These are phyloP conservation scores for Fusarium brachygibbosum DNA, from an alignment of 2,329 filamentous ascomycete genomes.

Conservation along the genomic window DNA sequence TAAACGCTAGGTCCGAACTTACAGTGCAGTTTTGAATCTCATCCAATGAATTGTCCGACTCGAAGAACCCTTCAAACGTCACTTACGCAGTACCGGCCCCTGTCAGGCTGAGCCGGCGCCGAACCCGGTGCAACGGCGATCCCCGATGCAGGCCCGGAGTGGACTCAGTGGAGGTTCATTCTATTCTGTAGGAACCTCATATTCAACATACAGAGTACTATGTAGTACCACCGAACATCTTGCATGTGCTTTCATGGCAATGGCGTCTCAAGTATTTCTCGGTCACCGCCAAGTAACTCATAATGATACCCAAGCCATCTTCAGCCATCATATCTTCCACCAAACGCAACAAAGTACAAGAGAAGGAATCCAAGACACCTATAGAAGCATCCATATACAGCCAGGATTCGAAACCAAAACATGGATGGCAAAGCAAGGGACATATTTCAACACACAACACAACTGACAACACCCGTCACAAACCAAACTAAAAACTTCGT, in stretches of 20 bases:
- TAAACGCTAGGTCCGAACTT: slow-evolving; percentile 1
- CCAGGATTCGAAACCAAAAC: not conserved
- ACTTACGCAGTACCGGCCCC: slow-evolving; percentile 25
- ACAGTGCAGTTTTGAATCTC: not conserved
- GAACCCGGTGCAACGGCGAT: slow-evolving; percentile 45
- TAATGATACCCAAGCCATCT: slow-evolving; percentile 16
- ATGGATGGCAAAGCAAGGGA: slow-evolving; percentile 1
- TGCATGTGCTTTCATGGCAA: not conserved
- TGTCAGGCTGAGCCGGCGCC: slow-evolving; percentile 45
- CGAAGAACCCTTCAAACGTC: slow-evolving; percentile 27
- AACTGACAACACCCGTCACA: not conserved
- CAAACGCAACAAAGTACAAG: slow-evolving; percentile 4
- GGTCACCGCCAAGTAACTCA: not conserved
- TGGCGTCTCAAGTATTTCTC: not conserved
- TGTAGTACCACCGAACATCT: not conserved
- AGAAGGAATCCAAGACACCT: not conserved
- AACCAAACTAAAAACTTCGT: not conserved
- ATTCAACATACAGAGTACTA: not conserved
- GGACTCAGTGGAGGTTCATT: not conserved
- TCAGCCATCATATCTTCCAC: slow-evolving; percentile 37
- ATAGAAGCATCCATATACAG: not conserved
- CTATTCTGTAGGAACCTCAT: not conserved
- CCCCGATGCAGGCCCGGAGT: slow-evolving; percentile 40
- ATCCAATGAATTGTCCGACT: slow-evolving; percentile 11
- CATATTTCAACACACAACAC: not conserved